Conservation (phyloP, 164 flowering plant species). For the Vitis amurensis region DNA sequence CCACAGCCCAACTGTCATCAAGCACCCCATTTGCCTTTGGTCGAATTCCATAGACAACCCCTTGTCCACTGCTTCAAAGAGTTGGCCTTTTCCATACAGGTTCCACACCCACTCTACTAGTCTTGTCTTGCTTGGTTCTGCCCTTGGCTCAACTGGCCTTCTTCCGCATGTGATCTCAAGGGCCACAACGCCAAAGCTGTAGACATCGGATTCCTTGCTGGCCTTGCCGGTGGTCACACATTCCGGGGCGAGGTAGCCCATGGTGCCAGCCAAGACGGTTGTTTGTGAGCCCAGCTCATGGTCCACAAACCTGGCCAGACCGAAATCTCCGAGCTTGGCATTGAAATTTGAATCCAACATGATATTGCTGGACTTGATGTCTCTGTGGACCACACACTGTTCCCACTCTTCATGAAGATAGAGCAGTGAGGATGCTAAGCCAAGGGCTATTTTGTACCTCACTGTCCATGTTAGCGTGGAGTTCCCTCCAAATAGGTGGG, state of each 20-base stretch:
- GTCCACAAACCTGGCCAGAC: conserved; percentile 49
- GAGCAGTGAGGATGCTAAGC: conserved; percentile 46
- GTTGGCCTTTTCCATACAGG: conserved; percentile 38
- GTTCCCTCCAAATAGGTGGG: conserved; percentile 33
- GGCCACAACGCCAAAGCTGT: conserved; percentile 55
- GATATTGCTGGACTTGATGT: conserved; percentile 55
- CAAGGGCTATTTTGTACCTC: conserved; percentile 45
- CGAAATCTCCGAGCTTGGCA: conserved; percentile 59
- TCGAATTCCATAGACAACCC: conserved; percentile 26
- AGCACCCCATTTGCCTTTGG: conserved; percentile 31
- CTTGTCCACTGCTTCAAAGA: conserved; percentile 39
- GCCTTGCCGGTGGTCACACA: conserved; percentile 47
- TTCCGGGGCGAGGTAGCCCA: conserved; percentile 67
- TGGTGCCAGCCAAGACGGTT: conserved; percentile 53
- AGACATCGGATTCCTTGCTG: conserved; percentile 57
- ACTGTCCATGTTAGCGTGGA: conserved; percentile 29
- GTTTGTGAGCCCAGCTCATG: conserved; percentile 49
- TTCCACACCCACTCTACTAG: conserved; percentile 63
- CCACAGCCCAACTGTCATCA: conserved; percentile 54
- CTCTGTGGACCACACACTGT: conserved; percentile 57
- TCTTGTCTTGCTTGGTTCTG: conserved; percentile 26
- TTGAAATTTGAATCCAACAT: conserved; percentile 55
- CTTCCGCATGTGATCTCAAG: conserved; percentile 56
- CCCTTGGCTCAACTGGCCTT: conserved; percentile 26
- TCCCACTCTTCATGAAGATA: conserved; percentile 67